Evolutionary conservation across 495 filamentous ascomycete species (phyloP).

Genomic region (Aspergillus nidulans): DNA sequence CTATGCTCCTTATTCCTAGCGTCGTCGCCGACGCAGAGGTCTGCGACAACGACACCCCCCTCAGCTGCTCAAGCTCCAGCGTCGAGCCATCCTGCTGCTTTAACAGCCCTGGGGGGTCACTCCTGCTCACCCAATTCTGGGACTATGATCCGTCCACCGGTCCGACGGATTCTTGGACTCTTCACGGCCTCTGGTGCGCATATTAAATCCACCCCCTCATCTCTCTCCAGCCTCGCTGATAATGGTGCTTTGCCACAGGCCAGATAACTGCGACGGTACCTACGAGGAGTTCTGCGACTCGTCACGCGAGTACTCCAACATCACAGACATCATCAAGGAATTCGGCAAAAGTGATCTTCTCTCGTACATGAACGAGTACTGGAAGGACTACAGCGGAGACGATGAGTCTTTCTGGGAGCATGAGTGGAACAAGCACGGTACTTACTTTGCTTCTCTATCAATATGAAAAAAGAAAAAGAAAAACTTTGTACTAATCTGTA

Average conservation of each 20-base stretch:
- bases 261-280: slow-evolving; percentile 74
- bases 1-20: slow-evolving; percentile 18
- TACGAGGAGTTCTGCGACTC: slow-evolving; percentile 65
- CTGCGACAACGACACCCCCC: slow-evolving; percentile 26
- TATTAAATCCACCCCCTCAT: neutral
- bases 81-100: slow-evolving; percentile 62
- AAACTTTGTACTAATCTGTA: neutral
- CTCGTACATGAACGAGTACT: slow-evolving; percentile 68
- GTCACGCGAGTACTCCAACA: slow-evolving; percentile 60
- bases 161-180: slow-evolving; percentile 71
- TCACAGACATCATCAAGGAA: slow-evolving; percentile 56
- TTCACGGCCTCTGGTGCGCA: slow-evolving; percentile 69
- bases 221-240: neutral
- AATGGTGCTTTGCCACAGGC: slow-evolving; percentile 38
- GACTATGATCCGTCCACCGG: slow-evolving; percentile 61
- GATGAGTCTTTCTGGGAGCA: slow-evolving; percentile 71
- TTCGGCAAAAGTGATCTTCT: slow-evolving; percentile 56
- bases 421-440: slow-evolving; percentile 76
- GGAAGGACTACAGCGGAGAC: slow-evolving; percentile 38
- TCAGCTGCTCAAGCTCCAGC: slow-evolving; percentile 37
- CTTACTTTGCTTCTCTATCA: neutral
- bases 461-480: too few species aligned
- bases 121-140: slow-evolving; percentile 82
- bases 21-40: slow-evolving; percentile 22
- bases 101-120: slow-evolving; percentile 66